A percentile compares a stretch with the other conserved stretches of the same genome.
phyloP scores from a whole-genome alignment of 2,329 filamentous ascomycete species.

The Ceratocystis smalleyi region DNA sequence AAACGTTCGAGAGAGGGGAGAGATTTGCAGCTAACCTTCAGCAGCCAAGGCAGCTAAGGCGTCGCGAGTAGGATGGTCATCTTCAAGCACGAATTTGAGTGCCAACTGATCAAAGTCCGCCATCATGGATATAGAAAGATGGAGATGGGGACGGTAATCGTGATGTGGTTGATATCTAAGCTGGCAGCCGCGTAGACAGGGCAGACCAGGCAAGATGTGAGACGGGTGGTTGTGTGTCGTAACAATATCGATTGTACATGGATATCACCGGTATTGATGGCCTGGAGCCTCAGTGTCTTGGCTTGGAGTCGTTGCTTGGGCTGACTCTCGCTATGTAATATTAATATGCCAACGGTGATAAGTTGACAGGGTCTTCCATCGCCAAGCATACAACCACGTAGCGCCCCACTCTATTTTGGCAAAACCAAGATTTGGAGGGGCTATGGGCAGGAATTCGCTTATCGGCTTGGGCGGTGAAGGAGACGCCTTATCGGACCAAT shows the following conservation, averaged over 20 bases:
- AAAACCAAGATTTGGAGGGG: conserved; percentile 8
- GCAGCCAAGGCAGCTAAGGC: conserved; percentile 33
- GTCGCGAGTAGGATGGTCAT: conserved; percentile 29
- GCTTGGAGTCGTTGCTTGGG: not conserved
- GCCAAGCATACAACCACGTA: not conserved
- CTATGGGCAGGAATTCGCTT: conserved; percentile 7
- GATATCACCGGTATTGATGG: no score
- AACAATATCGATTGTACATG: no score
- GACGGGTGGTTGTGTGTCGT: no score
- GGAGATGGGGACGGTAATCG: not conserved
- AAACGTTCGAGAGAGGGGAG: not conserved
- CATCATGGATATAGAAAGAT: conserved; percentile 25
- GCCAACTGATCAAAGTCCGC: conserved; percentile 37
- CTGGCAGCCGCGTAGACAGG: no score
- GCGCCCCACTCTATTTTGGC: not conserved
- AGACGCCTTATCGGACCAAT: conserved; percentile 13
- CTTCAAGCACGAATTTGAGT: conserved; percentile 38
- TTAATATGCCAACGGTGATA: not conserved
- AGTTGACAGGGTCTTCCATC: not conserved
- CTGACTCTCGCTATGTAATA: not conserved
- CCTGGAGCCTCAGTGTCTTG: not conserved
- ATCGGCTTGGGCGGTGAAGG: conserved; percentile 9
- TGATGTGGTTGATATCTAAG: not conserved
- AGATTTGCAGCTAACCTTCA: conserved; percentile 22
- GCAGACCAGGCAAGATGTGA: no score